These are phyloP conservation scores for Ophiosphaerella narmari DNA, from an alignment of 2,329 filamentous ascomycete genomes.

Conservation along the genomic window DNA sequence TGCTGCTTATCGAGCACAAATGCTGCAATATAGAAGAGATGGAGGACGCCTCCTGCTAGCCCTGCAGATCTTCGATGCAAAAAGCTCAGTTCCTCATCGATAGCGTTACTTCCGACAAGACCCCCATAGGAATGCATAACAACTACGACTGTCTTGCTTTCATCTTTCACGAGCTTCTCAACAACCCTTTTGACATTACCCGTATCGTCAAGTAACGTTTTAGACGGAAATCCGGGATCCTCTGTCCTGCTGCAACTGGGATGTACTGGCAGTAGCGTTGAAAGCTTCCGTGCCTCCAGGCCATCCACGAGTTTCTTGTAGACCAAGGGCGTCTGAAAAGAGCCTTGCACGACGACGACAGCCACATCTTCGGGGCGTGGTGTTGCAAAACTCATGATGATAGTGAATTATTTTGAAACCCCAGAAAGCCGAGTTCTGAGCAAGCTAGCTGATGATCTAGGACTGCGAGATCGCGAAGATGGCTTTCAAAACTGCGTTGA, in stretches of 20 bases:
- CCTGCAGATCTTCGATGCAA: not conserved
- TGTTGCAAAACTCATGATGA: no score
- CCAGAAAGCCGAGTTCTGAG: no score
- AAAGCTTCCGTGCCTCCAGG: slow-evolving; percentile 21
- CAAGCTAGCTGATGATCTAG: no score
- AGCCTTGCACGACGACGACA: slow-evolving; percentile 30
- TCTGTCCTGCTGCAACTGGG: slow-evolving; percentile 11
- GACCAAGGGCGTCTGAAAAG: slow-evolving; percentile 23
- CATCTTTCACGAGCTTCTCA: slow-evolving; percentile 8
- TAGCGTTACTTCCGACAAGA: slow-evolving; percentile 27
- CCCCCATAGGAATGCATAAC: slow-evolving; percentile 36
- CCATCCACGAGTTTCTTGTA: slow-evolving; percentile 16
- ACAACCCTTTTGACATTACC: slow-evolving; percentile 6
- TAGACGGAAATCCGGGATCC: slow-evolving; percentile 21
- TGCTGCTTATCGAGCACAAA: slow-evolving; percentile 2
- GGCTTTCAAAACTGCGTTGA: no score
- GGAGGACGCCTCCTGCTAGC: slow-evolving; percentile 1
- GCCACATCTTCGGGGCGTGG: not conserved
- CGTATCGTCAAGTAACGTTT: slow-evolving; percentile 8
- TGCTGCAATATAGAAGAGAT: slow-evolving; percentile 5
- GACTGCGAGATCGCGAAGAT: no score
- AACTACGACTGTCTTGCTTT: slow-evolving; percentile 26
- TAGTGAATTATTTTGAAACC: no score
- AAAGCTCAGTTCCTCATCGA: slow-evolving; percentile 16
- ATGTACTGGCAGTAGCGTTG: slow-evolving; percentile 19